These are phyloP conservation scores for Solanum pennellii DNA, from an alignment of 257 asterid genomes.

Conservation along the genomic window DNA sequence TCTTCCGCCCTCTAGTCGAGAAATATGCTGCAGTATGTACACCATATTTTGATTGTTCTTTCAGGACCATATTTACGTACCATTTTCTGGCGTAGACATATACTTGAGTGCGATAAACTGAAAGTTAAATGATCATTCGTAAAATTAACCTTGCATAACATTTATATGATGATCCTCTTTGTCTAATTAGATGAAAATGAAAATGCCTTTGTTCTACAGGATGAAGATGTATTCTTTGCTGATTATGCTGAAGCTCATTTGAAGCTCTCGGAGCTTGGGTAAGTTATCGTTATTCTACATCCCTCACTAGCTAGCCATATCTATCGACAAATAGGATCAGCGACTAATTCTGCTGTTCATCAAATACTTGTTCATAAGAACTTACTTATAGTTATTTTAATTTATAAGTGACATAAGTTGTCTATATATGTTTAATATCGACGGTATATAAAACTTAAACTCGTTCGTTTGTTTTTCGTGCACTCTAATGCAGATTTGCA, in stretches of 20 bases:
- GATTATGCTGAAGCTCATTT: slow-evolving; percentile 78
- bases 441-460: not conserved
- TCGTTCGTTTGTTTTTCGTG: not conserved
- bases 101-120: not conserved
- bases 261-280: slow-evolving; percentile 88
- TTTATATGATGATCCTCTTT: not conserved
- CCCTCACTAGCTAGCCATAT: not conserved
- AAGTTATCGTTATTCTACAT: not conserved
- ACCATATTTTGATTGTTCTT: not conserved
- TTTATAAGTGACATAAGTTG: not conserved
- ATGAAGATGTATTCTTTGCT: slow-evolving; percentile 74
- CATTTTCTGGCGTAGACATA: not conserved
- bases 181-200: not conserved
- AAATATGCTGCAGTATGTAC: slow-evolving; percentile 67
- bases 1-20: slow-evolving; percentile 63
- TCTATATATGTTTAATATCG: not conserved
- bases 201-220: slow-evolving; percentile 18
- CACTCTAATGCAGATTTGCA: not conserved
- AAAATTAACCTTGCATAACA: not conserved
- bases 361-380: not conserved
- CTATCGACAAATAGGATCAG: not conserved
- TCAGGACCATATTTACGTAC: not conserved
- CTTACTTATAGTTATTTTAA: not conserved
- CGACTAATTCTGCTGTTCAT: not conserved
- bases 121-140: not conserved